Percentiles rank a stretch among this genome's conserved stretches.
Evolutionary conservation across 345 rosid species (phyloP).

Genomic region (Excoecaria cochinchinensis): DNA sequence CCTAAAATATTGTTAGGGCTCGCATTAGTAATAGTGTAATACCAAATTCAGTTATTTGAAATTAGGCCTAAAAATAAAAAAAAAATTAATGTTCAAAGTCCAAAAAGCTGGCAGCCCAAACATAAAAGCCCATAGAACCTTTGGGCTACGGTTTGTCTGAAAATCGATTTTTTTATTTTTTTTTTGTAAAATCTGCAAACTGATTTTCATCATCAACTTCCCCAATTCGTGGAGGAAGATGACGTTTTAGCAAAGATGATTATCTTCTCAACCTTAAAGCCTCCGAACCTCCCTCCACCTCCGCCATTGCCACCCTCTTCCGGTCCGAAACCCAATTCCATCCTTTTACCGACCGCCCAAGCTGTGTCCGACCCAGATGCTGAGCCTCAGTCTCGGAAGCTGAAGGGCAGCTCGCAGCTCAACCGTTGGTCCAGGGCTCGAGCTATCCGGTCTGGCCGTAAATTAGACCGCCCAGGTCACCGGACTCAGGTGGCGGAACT

Average conservation of each 20-base stretch:
- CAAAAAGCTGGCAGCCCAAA: too few relatives aligned
- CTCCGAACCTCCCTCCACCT: slow-evolving; percentile 32
- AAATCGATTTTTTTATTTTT: too few relatives aligned
- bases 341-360: slow-evolving; percentile 6
- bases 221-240: not conserved
- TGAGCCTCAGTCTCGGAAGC: slow-evolving; percentile 42
- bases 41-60: too few relatives aligned
- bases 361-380: slow-evolving; percentile 31
- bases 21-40: too few relatives aligned
- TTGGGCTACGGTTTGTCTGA: not conserved
- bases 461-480: slow-evolving; percentile 48
- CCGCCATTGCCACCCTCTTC: slow-evolving; percentile 16
- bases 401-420: slow-evolving; percentile 66
- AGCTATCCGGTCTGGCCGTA: slow-evolving; percentile 59
- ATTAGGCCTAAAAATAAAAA: too few relatives aligned
- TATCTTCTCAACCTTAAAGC: slow-evolving; percentile 39
- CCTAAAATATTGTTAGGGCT: too few relatives aligned
- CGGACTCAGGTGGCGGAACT: slow-evolving; percentile 22
- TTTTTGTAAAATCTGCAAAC: too few relatives aligned
- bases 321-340: slow-evolving; percentile 13
- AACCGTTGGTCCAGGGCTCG: slow-evolving; percentile 91
- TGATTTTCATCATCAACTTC: not conserved
- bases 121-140: not conserved
- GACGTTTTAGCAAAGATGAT: slow-evolving; percentile 35
- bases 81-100: too few relatives aligned